Evolutionary conservation across 441 rosid species (phyloP).

Genomic region (Jatropha multifida): DNA sequence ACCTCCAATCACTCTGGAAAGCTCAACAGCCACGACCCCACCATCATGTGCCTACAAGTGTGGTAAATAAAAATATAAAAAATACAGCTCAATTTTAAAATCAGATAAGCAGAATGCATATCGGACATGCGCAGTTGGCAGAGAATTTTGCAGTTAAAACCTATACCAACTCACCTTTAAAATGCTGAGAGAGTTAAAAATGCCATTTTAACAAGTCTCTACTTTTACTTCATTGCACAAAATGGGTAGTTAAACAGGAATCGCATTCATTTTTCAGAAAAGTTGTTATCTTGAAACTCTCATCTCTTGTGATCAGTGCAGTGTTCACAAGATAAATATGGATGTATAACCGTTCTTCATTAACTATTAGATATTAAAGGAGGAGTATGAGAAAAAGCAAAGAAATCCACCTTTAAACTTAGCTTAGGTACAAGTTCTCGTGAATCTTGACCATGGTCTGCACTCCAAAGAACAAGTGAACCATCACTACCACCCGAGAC

Average conservation of each 20-base stretch:
- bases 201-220: not conserved
- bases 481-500: constrained; percentile 99
- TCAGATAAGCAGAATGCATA: constrained; percentile 11
- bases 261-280: not conserved
- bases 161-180: not conserved
- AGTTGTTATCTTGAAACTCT: not conserved
- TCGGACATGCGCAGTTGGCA: not conserved
- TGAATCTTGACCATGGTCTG: constrained; percentile 93
- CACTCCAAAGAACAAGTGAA: constrained; percentile 91
- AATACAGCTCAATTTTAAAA: not conserved
- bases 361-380: constrained; percentile 1
- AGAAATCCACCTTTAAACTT: constrained; percentile 64
- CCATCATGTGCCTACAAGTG: constrained; percentile 94
- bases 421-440: constrained; percentile 97
- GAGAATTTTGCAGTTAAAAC: constrained; percentile 1
- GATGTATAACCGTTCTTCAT: not conserved
- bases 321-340: not conserved
- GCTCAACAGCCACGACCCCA: constrained; percentile 91
- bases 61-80: constrained; percentile 22
- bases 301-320: not conserved
- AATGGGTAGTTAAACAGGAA: not conserved
- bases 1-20: constrained; percentile 93
- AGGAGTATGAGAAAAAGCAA: constrained; percentile 2
- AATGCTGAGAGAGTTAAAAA: not conserved
- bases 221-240: not conserved